Conservation (phyloP, 257 asterid genomes). For the Solanum bulbocastanum region DNA sequence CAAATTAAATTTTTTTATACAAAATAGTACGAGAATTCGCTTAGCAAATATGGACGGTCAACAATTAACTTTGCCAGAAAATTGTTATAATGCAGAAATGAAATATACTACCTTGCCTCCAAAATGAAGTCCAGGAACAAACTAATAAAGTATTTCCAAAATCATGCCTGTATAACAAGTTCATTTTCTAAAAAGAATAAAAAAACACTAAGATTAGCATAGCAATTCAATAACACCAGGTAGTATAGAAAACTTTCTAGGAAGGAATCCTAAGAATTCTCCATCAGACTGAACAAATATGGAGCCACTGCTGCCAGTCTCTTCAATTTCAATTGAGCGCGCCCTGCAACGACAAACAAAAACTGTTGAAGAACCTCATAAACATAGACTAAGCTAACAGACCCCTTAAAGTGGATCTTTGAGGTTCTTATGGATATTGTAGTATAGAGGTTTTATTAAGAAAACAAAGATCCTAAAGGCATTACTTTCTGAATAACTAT, state of each 20-base stretch:
- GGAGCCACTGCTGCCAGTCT: constrained; percentile 31
- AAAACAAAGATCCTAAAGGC: background rate
- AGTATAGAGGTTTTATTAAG: background rate
- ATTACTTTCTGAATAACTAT: background rate
- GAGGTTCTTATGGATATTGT: background rate
- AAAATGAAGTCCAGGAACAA: background rate
- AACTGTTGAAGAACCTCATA: background rate
- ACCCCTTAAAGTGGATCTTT: background rate
- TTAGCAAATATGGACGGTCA: background rate
- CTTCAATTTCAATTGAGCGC: constrained; percentile 60
- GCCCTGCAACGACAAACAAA: constrained; percentile 34
- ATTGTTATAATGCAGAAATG: background rate
- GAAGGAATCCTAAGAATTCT: constrained; percentile 75
- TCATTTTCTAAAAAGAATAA: background rate
- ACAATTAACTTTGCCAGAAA: background rate
- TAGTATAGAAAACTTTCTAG: constrained; percentile 51
- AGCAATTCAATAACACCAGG: constrained; percentile 66
- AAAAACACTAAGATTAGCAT: constrained; percentile 14
- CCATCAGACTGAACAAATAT: constrained; percentile 88
- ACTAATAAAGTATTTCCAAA: background rate
- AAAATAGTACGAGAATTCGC: background rate
- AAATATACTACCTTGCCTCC: background rate
- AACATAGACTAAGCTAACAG: background rate
- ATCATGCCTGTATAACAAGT: background rate
- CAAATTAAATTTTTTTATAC: background rate